These are phyloP conservation scores for Nigrospora osmanthi DNA, from an alignment of 2,329 filamentous ascomycete species.

Conservation along the genomic window DNA sequence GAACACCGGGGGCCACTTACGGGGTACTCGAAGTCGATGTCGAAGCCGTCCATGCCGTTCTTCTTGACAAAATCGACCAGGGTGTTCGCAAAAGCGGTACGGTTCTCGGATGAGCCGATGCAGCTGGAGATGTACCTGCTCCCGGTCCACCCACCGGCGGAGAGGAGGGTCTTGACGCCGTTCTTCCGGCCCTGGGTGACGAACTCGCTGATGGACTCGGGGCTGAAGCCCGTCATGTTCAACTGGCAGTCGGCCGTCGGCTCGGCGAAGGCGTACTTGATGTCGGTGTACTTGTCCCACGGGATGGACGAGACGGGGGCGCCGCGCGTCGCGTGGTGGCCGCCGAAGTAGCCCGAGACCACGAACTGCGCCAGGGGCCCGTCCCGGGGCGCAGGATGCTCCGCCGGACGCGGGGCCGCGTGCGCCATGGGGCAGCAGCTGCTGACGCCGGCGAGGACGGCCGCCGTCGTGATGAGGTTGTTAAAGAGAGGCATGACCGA, in stretches of 20 bases:
- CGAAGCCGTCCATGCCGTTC: constrained; percentile 10
- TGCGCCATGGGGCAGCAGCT: too few relatives aligned
- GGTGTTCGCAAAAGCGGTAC: constrained; percentile 11
- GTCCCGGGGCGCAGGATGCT: background rate
- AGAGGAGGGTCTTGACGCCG: constrained; percentile 5
- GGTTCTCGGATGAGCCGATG: constrained; percentile 8
- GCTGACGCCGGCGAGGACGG: too few relatives aligned
- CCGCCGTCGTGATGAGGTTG: too few relatives aligned
- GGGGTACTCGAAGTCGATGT: constrained; percentile 18
- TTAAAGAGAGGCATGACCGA: too few relatives aligned
- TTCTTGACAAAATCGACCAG: constrained; percentile 9
- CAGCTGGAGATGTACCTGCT: constrained; percentile 2
- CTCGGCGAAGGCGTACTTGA: constrained; percentile 10
- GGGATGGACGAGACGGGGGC: constrained; percentile 6
- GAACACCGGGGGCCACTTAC: background rate
- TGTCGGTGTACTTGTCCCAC: constrained; percentile 8
- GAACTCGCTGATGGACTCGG: constrained; percentile 6
- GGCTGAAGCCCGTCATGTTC: constrained; percentile 3
- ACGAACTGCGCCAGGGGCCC: background rate
- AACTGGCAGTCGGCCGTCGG: constrained; percentile 2
- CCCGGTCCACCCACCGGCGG: constrained; percentile 8
- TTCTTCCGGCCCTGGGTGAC: constrained; percentile 5
- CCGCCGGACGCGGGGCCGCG: too few relatives aligned
- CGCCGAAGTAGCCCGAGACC: constrained; percentile 7
- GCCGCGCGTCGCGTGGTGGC: constrained; percentile 6